Conservation (phyloP, 495 filamentous ascomycete genomes). For the Tuber aestivum region DNA sequence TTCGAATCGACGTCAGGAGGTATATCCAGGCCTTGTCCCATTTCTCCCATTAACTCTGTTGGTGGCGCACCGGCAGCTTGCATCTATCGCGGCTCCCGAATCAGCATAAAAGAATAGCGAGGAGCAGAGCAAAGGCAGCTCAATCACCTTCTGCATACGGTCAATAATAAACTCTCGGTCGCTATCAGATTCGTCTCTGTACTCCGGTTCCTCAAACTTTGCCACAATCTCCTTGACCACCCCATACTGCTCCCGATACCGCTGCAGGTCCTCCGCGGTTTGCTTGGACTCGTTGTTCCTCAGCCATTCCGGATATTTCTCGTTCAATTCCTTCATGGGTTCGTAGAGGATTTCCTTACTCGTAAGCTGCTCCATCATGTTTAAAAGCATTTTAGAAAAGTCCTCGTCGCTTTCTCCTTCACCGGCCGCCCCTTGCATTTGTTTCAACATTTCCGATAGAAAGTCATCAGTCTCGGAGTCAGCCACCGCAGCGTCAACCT, state of each 20-base stretch:
- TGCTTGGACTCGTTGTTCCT: constrained; percentile 63
- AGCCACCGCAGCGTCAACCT: constrained; percentile 68
- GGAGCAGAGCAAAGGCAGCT: constrained; percentile 5
- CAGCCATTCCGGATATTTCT: constrained; percentile 87
- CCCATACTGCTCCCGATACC: constrained; percentile 73
- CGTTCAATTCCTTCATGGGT: constrained; percentile 92
- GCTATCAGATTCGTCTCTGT: constrained; percentile 69
- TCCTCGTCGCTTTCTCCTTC: constrained; percentile 70
- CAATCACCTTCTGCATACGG: constrained; percentile 86
- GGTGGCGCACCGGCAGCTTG: constrained; percentile 89
- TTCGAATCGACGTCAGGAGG: constrained; percentile 63
- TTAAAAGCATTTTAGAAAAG: constrained; percentile 83
- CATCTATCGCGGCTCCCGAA: constrained; percentile 54
- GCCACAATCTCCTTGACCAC: constrained; percentile 81
- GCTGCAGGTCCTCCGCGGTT: constrained; percentile 61
- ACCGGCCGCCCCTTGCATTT: constrained; percentile 61
- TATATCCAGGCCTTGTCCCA: constrained; percentile 68
- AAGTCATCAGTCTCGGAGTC: constrained; percentile 69
- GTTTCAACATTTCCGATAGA: constrained; percentile 76
- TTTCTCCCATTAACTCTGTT: constrained; percentile 80
- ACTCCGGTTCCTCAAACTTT: constrained; percentile 74
- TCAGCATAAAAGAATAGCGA: constrained; percentile 23
- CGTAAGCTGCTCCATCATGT: constrained; percentile 97
- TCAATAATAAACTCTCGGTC: constrained; percentile 93
- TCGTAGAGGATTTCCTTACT: constrained; percentile 98